Evolutionary conservation across 139 green algal genomes (phyloP).

Genomic region (Zygnema circumcarinatum): DNA sequence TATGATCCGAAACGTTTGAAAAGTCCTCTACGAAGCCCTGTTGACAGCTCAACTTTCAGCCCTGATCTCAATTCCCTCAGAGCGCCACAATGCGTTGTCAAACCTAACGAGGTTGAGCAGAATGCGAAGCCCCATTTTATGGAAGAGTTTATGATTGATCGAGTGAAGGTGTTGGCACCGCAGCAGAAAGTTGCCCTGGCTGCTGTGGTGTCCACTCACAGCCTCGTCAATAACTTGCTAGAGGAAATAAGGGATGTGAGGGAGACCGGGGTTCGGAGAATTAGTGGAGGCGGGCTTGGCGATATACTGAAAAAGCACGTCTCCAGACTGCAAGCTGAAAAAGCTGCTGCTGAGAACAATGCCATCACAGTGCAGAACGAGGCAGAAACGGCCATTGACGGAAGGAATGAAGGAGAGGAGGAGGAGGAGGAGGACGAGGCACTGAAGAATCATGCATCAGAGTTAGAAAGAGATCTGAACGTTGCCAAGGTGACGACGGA

Average conservation of each 20-base stretch:
- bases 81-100: too few relatives aligned
- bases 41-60: too few relatives aligned
- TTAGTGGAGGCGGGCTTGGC: conserved; percentile 26
- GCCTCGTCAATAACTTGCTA: conserved; percentile 31
- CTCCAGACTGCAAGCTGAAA: conserved; percentile 48
- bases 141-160: conserved; percentile 31
- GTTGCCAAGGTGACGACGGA: not conserved
- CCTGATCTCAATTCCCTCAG: too few relatives aligned
- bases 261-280: conserved; percentile 7
- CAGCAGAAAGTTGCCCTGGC: conserved; percentile 31
- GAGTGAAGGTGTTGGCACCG: conserved; percentile 13
- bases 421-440: conserved; percentile 10
- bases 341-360: conserved; percentile 23
- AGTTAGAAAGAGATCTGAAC: conserved; percentile 21
- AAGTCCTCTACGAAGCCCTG: too few relatives aligned
- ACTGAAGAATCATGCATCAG: conserved; percentile 10
- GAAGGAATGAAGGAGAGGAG: conserved; percentile 2
- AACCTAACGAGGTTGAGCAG: not conserved
- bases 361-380: not conserved
- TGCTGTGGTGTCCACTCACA: conserved; percentile 34
- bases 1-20: too few relatives aligned
- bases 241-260: conserved; percentile 23
- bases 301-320: conserved; percentile 53
- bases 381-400: not conserved
- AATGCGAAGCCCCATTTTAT: conserved; percentile 13